Base-by-base conservation (phyloP, 306 rosid genomes). In the Vicia villosa region DNA sequence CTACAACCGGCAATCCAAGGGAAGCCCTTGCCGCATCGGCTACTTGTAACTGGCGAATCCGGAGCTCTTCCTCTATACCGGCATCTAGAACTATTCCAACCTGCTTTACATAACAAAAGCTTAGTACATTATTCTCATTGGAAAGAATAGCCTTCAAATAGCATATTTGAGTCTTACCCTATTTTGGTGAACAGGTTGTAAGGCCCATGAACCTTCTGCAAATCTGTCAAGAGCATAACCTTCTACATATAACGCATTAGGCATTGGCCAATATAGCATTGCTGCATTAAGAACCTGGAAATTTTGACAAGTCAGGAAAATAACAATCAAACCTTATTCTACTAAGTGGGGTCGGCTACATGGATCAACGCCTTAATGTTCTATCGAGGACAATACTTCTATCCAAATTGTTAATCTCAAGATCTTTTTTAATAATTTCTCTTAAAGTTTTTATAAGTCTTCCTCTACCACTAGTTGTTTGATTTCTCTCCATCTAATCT, bases 21-120 rank as follows among this genome's bases (percentile, higher is more conserved):
- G 98, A 92, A 71, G 96, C 96, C 76, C 95, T 83, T 32, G 91
- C 89, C 21, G 95, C 96, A 82, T 92, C 95, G 22, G 95, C 95
- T 72, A 80, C 95, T 77, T 92, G 98, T 73, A 92, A 86, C 68
- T 92, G 98, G 61, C 89, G 88, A 82, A 82, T 49, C 12, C 70
- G 88, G 47, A 89, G 96, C 54, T 86, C 88, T 76, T 89, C 86
- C 76, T 89, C 96, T 4, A 89, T 87, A 60, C 95, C 98, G 72
- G 87, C 85, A 82, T 88, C 98, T 77, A 92, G 88, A 83, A 92
- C 92, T 84, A 92, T 69, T 26, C 98, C 96, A 73, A 92, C 86
- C 95, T 89, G 74, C 32, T 72, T 78, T 69, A 81, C 70, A 74
- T 8, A n/a, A 58, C 16, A 34, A 5, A 8, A 51, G 43, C 15